Evolutionary conservation across 1,284 basidiomycete species (phyloP).

Genomic region (Cryptococcus neoformans): DNA sequence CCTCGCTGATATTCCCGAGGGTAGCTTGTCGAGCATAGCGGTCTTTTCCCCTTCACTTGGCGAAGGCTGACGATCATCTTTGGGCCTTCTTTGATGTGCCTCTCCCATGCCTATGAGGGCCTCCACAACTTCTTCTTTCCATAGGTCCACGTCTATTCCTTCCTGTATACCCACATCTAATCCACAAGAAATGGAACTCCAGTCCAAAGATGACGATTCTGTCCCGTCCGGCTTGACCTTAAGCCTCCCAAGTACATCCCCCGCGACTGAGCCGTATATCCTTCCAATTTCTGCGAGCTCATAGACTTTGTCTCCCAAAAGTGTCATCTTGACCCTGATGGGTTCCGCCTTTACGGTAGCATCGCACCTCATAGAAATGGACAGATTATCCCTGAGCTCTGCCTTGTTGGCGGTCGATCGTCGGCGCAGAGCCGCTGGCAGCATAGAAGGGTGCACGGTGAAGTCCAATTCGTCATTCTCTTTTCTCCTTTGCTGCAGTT

Average conservation of each 20-base stretch:
- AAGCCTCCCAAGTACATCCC: slow-evolving; percentile 24
- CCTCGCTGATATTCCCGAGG: slow-evolving; percentile 59
- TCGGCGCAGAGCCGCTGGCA: slow-evolving; percentile 24
- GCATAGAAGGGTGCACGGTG: slow-evolving; percentile 21
- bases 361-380: slow-evolving; percentile 26
- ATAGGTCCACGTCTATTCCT: slow-evolving; percentile 63
- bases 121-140: slow-evolving; percentile 64
- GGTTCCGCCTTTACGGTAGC: slow-evolving; percentile 28
- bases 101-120: slow-evolving; percentile 55
- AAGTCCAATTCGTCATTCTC: slow-evolving; percentile 15
- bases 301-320: slow-evolving; percentile 23
- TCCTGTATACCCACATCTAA: slow-evolving; percentile 60
- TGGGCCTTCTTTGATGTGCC: slow-evolving; percentile 25
- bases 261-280: slow-evolving; percentile 30
- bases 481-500: slow-evolving; percentile 18
- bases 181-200: slow-evolving; percentile 55
- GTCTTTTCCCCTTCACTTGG: slow-evolving; percentile 3
- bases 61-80: slow-evolving; percentile 2
- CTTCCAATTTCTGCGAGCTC: slow-evolving; percentile 31
- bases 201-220: slow-evolving; percentile 25
- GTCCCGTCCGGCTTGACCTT: slow-evolving; percentile 8
- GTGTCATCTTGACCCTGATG: slow-evolving; percentile 28
- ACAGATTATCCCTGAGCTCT: slow-evolving; percentile 22
- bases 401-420: slow-evolving; percentile 9
- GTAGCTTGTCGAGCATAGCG: slow-evolving; percentile 52